Percentiles rank a stretch among this genome's conserved stretches.
phyloP scores from a whole-genome alignment of 768 basidiomycete species.

The Amanita jacksonii region DNA sequence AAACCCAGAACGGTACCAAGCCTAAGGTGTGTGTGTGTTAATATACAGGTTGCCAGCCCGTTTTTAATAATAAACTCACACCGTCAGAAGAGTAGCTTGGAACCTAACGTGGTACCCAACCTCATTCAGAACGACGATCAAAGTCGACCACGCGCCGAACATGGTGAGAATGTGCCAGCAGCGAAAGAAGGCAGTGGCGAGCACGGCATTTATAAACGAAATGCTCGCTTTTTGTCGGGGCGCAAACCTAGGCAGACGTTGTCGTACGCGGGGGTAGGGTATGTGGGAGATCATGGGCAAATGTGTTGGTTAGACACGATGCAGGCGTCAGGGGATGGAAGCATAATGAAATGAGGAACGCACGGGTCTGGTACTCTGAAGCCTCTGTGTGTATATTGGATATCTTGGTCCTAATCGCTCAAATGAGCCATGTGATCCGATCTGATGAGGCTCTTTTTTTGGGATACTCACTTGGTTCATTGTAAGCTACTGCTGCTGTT shows the following conservation, averaged over 20 bases:
- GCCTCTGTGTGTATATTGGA: constrained; percentile 21
- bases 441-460: too few relatives aligned
- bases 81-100: constrained; percentile 52
- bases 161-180: constrained; percentile 65
- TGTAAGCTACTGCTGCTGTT: neutral
- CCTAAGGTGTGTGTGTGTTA: constrained; percentile 15
- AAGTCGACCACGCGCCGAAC: constrained; percentile 52
- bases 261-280: too few relatives aligned
- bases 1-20: constrained; percentile 66
- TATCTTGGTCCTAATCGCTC: constrained; percentile 18
- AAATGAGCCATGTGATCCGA: too few relatives aligned
- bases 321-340: neutral
- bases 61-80: constrained; percentile 32
- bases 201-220: constrained; percentile 31
- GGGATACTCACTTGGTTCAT: too few relatives aligned
- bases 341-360: constrained; percentile 11
- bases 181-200: constrained; percentile 37
- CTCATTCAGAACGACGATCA: constrained; percentile 43
- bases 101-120: constrained; percentile 33
- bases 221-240: constrained; percentile 26
- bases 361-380: constrained; percentile 32
- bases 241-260: constrained; percentile 33
- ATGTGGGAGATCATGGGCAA: neutral
- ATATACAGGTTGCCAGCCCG: neutral
- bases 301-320: neutral